These are phyloP conservation scores for Fermentozyma sake DNA, from an alignment of 1,139 yeast genomes.

Conservation along the genomic window DNA sequence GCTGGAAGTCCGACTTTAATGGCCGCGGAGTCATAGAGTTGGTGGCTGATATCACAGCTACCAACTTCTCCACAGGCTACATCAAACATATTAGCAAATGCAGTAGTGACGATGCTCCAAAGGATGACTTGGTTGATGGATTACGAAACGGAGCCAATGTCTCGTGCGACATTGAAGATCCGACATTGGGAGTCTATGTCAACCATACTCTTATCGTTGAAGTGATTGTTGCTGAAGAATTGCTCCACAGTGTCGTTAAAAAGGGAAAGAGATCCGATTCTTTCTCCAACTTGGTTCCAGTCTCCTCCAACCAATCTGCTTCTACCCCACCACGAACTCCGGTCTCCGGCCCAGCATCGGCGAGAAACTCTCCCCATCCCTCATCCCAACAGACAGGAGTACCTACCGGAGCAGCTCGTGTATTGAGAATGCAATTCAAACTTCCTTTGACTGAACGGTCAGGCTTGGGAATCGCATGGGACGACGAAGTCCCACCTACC, in stretches of 20 bases:
- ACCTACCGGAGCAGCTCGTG: slow-evolving; percentile 94
- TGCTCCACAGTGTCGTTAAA: slow-evolving; percentile 36
- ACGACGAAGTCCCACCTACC: slow-evolving; percentile 97
- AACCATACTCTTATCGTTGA: slow-evolving; percentile 76
- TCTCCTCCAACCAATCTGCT: slow-evolving; percentile 8
- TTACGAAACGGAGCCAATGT: slow-evolving; percentile 51
- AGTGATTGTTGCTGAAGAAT: slow-evolving; percentile 89
- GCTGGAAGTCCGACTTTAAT: slow-evolving; percentile 92
- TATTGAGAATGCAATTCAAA: slow-evolving; percentile 89
- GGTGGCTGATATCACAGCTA: slow-evolving; percentile 62
- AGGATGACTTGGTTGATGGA: slow-evolving; percentile 21
- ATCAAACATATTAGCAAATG: slow-evolving; percentile 24
- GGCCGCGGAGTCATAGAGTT: slow-evolving; percentile 74
- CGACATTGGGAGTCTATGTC: slow-evolving; percentile 71
- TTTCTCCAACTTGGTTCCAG: slow-evolving; percentile 13
- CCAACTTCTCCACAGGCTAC: slow-evolving; percentile 56
- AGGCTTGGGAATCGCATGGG: slow-evolving; percentile 97
- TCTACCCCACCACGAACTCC: no score
- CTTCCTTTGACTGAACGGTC: slow-evolving; percentile 78
- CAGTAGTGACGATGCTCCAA: slow-evolving; percentile 25
- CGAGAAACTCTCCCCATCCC: no score
- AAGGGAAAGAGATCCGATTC: slow-evolving; percentile 9
- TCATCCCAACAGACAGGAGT: slow-evolving; percentile 52
- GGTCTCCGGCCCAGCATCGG: slow-evolving; percentile 5
- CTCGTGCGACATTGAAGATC: slow-evolving; percentile 79